phyloP scores from a whole-genome alignment of 1,284 basidiomycete species.

The Tilletiaria anomala region DNA sequence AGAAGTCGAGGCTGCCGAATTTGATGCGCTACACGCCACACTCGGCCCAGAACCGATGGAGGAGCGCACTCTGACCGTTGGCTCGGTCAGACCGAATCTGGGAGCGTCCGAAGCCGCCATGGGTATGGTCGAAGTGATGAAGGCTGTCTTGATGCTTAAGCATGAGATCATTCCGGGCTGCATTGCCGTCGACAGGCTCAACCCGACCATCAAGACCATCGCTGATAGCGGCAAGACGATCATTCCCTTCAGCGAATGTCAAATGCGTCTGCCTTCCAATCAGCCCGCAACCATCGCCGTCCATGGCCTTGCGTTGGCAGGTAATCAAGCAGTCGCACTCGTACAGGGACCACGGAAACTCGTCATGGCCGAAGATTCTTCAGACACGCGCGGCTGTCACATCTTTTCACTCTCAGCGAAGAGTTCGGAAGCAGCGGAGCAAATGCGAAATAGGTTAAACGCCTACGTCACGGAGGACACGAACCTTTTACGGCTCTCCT shows the following conservation, averaged over 20 bases:
- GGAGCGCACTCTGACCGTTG: constrained; percentile 6
- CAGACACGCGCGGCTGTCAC: constrained; percentile 1
- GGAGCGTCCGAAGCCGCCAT: constrained; percentile 16
- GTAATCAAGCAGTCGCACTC: constrained; percentile 9
- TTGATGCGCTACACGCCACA: constrained; percentile 9
- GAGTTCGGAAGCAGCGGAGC: constrained; percentile 10
- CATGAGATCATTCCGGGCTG: constrained; percentile 9
- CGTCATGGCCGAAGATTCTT: not conserved
- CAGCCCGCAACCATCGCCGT: constrained; percentile 13
- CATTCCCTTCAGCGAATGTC: not conserved
- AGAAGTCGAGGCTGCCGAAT: constrained; percentile 10
- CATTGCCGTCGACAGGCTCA: constrained; percentile 7
- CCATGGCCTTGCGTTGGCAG: constrained; percentile 11
- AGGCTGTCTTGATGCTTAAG: constrained; percentile 12
- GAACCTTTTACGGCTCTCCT: constrained; percentile 8
- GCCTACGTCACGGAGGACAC: constrained; percentile 11
- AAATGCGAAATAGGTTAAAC: constrained; percentile 6
- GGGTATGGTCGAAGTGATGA: constrained; percentile 15
- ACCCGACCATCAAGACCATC: constrained; percentile 5
- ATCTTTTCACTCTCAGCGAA: constrained; percentile 12
- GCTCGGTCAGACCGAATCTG: constrained; percentile 11
- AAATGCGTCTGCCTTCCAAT: no score
- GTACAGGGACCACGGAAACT: not conserved
- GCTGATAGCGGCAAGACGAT: constrained; percentile 1
- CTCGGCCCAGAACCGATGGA: not conserved